Evolutionary conservation across 2,329 filamentous ascomycete species (phyloP).

Genomic region (Alternaria panax): DNA sequence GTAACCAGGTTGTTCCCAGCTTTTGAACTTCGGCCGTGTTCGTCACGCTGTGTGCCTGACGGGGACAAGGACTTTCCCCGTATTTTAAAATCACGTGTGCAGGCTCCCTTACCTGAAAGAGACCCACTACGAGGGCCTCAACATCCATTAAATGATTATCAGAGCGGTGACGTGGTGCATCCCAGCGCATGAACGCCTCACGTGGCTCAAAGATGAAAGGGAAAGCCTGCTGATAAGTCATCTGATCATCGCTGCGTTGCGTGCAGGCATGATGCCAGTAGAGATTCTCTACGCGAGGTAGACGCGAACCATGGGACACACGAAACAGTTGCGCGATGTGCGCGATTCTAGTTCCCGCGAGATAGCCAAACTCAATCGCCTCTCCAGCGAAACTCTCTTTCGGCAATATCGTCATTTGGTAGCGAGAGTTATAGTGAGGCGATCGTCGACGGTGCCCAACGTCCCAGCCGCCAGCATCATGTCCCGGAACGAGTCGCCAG

Average conservation of each 20-base stretch:
- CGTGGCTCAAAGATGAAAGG: conserved; percentile 6
- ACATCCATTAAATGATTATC: neutral
- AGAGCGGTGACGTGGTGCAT: conserved; percentile 4
- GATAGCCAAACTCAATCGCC: conserved; percentile 9
- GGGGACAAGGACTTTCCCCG: conserved; percentile 3
- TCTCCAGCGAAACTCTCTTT: conserved; percentile 3
- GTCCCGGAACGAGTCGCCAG: conserved; percentile 1
- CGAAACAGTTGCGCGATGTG: conserved; percentile 22
- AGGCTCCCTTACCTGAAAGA: neutral
- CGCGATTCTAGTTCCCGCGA: conserved; percentile 16
- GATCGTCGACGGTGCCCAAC: conserved; percentile 2
- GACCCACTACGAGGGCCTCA: neutral
- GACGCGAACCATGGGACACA: neutral
- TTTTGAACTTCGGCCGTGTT: conserved; percentile 1
- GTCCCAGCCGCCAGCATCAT: conserved; percentile 1
- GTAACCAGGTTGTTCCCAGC: conserved; percentile 8
- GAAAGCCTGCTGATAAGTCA: conserved; percentile 9
- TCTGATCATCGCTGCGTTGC: conserved; percentile 13
- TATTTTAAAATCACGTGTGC: neutral
- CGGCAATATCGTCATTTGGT: conserved; percentile 4
- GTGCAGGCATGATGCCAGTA: conserved; percentile 25
- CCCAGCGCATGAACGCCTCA: conserved; percentile 4
- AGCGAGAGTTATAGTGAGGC: conserved; percentile 14
- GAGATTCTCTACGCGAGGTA: conserved; percentile 12
- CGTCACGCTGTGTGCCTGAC: conserved; percentile 1